Conservation (phyloP, 129 eudicot species). For the carrot (Daucus carota) region DH1_v3.0 NC_030386.2:5638001-5638500, state of each 20-base stretch:
- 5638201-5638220: not conserved
- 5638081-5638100: slow-evolving; percentile 93
- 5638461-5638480: not conserved
- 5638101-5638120: slow-evolving; percentile 66
- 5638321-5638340: slow-evolving; percentile 87
- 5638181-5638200: not conserved
- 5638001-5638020: slow-evolving; percentile 82
- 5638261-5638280: not conserved
- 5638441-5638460: not conserved
- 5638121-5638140: slow-evolving; percentile 86
- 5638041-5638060: slow-evolving; percentile 89
- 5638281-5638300: not conserved
- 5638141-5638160: slow-evolving; percentile 33
- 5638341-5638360: slow-evolving; percentile 99
- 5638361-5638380: slow-evolving; percentile 97
- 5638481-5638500: slow-evolving; percentile 97
- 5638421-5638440: slow-evolving; percentile 5
- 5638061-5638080: slow-evolving; percentile 96
- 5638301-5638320: not conserved
- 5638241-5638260: not conserved
- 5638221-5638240: not conserved
- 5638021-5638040: slow-evolving; percentile 92
- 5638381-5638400: slow-evolving; percentile 98
- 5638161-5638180: not conserved
- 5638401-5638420: slow-evolving; percentile 9